These are phyloP conservation scores for Fonsecaea monophora DNA, from an alignment of 2,329 filamentous ascomycete genomes.

Conservation along the genomic window DNA sequence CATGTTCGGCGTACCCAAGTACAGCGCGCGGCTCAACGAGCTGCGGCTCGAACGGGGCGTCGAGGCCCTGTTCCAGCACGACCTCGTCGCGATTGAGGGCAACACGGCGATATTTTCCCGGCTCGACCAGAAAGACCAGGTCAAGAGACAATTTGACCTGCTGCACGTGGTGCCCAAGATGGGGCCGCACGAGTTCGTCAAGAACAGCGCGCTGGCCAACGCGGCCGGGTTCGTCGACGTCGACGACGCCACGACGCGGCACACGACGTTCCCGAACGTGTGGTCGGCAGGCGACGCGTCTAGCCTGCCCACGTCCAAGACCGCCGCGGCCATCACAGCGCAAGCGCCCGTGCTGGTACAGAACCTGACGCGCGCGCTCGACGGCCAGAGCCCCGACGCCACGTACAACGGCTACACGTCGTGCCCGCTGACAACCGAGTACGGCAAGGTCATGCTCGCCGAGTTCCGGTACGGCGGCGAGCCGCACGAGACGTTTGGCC, in stretches of 20 bases:
- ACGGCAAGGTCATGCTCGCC: conserved; percentile 68
- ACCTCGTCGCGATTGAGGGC: conserved; percentile 80
- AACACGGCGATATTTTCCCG: conserved; percentile 66
- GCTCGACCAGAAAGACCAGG: conserved; percentile 52
- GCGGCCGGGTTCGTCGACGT: conserved; percentile 65
- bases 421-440: conserved; percentile 62
- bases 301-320: conserved; percentile 66
- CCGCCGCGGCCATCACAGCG: conserved; percentile 60
- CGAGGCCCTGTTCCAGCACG: conserved; percentile 67
- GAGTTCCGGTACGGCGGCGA: conserved; percentile 70
- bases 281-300: conserved; percentile 67
- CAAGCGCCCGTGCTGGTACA: conserved; percentile 60
- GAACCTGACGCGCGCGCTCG: conserved; percentile 55
- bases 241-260: conserved; percentile 59
- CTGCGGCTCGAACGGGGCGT: conserved; percentile 62
- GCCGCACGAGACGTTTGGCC: conserved; percentile 68
- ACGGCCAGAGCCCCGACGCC: conserved; percentile 55
- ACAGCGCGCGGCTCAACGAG: conserved; percentile 61
- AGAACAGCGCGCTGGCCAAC: conserved; percentile 62
- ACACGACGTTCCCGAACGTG: conserved; percentile 63
- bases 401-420: conserved; percentile 64
- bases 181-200: conserved; percentile 62
- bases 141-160: conserved; percentile 60
- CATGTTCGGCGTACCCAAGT: conserved; percentile 69
- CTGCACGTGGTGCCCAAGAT: conserved; percentile 67